These are phyloP conservation scores for Lophiotrema nucula DNA, from an alignment of 495 filamentous ascomycete genomes.

Conservation along the genomic window DNA sequence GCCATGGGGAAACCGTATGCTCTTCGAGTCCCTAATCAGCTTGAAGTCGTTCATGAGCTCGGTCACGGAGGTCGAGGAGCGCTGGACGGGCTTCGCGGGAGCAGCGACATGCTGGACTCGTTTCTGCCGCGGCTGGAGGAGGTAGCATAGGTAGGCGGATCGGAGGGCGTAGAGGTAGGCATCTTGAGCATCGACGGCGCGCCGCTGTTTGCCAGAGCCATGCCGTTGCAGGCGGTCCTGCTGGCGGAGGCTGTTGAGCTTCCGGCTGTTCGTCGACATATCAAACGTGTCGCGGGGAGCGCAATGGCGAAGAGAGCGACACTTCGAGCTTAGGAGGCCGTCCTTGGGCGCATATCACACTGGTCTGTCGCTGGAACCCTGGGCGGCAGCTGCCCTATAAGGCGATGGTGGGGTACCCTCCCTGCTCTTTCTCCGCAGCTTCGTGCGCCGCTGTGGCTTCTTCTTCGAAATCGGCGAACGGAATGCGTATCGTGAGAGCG, in stretches of 20 bases:
- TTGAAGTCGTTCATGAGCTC: constrained; percentile 74
- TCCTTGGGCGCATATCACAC: constrained; percentile 20
- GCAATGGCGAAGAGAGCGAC: neutral
- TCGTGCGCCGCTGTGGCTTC: too few relatives aligned
- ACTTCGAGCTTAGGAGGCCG: neutral
- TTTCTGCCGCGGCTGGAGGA: constrained; percentile 85
- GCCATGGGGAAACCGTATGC: constrained; percentile 74
- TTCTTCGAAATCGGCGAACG: too few relatives aligned
- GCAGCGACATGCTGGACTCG: constrained; percentile 74
- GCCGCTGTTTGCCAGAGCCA: constrained; percentile 50
- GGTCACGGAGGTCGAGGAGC: constrained; percentile 69
- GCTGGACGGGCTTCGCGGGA: constrained; percentile 55
- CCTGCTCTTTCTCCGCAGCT: constrained; percentile 1
- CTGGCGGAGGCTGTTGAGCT: constrained; percentile 55
- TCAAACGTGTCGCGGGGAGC: constrained; percentile 2
- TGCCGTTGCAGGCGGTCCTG: constrained; percentile 52
- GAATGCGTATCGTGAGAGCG: too few relatives aligned
- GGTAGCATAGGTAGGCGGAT: constrained; percentile 87
- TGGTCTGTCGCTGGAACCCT: too few relatives aligned
- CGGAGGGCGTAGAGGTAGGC: constrained; percentile 88
- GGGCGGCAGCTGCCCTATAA: constrained; percentile 8
- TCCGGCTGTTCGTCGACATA: constrained; percentile 33
- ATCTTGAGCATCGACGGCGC: constrained; percentile 61
- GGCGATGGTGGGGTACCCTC: constrained; percentile 8
- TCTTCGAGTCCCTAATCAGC: constrained; percentile 71